These are phyloP conservation scores for Mrakia blollopis DNA, from an alignment of 768 basidiomycete species.

Conservation along the genomic window DNA sequence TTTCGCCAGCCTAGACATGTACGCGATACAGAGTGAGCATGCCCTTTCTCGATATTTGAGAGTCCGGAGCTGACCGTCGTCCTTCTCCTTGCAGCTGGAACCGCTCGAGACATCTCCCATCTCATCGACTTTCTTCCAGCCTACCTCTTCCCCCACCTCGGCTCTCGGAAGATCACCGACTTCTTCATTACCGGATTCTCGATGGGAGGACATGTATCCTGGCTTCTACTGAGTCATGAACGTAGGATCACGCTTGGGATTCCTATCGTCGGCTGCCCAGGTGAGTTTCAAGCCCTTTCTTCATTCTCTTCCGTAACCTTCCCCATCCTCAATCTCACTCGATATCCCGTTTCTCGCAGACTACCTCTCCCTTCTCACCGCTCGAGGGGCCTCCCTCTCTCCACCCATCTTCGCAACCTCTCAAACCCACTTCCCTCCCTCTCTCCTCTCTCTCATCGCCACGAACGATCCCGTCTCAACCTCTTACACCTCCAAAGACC, in stretches of 20 bases:
- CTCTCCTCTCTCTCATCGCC: neutral
- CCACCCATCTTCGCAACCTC: neutral
- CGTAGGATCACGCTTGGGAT: neutral
- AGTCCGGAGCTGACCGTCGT: neutral
- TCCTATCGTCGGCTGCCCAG: neutral
- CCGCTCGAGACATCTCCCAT: conserved; percentile 69
- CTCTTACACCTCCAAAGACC: conserved; percentile 46
- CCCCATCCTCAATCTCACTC: neutral
- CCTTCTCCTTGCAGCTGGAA: conserved; percentile 53
- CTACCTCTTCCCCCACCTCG: conserved; percentile 78
- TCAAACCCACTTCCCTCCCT: neutral
- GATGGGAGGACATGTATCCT: neutral
- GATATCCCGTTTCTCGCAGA: too few relatives aligned
- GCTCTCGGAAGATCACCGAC: neutral
- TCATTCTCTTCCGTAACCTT: neutral
- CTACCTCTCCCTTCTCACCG: conserved; percentile 1
- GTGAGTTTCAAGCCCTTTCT: neutral
- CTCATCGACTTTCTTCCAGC: conserved; percentile 72
- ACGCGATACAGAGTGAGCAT: neutral
- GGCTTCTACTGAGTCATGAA: neutral
- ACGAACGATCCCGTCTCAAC: conserved; percentile 33
- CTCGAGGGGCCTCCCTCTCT: neutral
- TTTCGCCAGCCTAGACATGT: neutral
- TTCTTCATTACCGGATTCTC: neutral
- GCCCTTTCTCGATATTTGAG: neutral